phyloP scores from a whole-genome alignment of 164 flowering plant species.

The Aristolochia contorta region DNA sequence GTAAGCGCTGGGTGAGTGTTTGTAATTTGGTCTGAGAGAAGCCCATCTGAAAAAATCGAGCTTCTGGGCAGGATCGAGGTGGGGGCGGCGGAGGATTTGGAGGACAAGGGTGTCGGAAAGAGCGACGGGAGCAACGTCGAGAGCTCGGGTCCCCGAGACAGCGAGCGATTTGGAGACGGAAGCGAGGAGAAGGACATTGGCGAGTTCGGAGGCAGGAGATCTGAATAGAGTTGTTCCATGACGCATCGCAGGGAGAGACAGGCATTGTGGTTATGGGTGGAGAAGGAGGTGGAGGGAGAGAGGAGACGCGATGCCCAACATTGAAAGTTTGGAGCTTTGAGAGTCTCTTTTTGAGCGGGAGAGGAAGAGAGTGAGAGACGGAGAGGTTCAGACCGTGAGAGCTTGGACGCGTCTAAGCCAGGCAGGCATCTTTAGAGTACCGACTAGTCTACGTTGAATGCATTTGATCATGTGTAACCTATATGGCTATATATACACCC shows the following conservation, averaged over 20 bases:
- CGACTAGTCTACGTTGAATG: no score
- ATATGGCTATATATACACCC: no score
- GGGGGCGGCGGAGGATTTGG: constrained; percentile 40
- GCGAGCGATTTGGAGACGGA: constrained; percentile 54
- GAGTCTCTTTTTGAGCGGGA: no score
- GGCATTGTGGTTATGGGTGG: constrained; percentile 2
- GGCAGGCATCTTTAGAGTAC: no score
- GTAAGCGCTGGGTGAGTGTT: constrained; percentile 53
- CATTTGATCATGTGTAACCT: no score
- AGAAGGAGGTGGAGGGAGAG: not conserved
- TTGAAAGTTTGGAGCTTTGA: not conserved
- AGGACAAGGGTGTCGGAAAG: constrained; percentile 55
- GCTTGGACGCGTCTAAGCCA: no score
- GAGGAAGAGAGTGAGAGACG: no score
- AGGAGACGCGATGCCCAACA: not conserved
- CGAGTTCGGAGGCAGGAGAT: constrained; percentile 19
- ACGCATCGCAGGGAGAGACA: constrained; percentile 2
- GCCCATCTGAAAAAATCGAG: constrained; percentile 83
- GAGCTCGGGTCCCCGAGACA: constrained; percentile 39
- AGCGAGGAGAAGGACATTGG: constrained; percentile 50
- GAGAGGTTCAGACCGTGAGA: no score
- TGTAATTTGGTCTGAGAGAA: constrained; percentile 37
- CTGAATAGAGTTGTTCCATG: constrained; percentile 6
- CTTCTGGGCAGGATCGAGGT: constrained; percentile 39
- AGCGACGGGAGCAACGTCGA: constrained; percentile 31